Base-by-base conservation (phyloP, 768 basidiomycete species). In the Thelephora aurantiotincta region DNA sequence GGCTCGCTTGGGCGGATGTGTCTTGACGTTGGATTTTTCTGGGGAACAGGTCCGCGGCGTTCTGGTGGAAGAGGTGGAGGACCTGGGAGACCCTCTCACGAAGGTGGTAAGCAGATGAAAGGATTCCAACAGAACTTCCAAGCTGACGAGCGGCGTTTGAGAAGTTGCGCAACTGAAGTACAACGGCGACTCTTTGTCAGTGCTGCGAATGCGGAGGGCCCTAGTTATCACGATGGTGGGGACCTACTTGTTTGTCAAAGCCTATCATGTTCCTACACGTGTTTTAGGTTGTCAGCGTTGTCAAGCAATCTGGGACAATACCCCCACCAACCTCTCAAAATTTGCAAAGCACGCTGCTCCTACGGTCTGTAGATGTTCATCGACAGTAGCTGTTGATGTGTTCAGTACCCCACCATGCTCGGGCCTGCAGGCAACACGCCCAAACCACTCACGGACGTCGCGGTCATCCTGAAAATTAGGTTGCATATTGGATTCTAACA, bases 21-120 rank as follows among this genome's bases (percentile, higher is more conserved):
- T 57, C 63, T 56, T 54, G 72, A 54, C 55, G 71, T 65, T 49
- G 48, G 22, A 83, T 64, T 54, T 81, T 84, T 18, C 77, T 71
- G 6, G 81, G 82, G 52, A 85, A 86, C n/a, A 85, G 68, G 52
- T 79, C 77, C 14, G 82, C 79, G 1, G 82, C 81, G 54, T 85
- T 87, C 61, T 82, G 77, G 36, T 74, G 77, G 60, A 83, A 84
- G 12, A 87, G 70, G 57, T 74, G 78, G 6, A 82, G 68, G 6
- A 87, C 68, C 52, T 80, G 78, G 2, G 78, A 74, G 16, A 86
- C 68, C 6, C 82, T 73, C 51, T 78, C 75, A 2, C 84, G 78
- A 30, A 87, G 72, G 55, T 78, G 74, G 59, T 75, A 82, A 0
- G 80, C 74, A 11, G 82, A 83, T 12, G 82, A 82, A 5, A 85